These are phyloP conservation scores for Digitaria exilis DNA, from an alignment of 202 grass and related monocot genomes.

Conservation along the genomic window DNA sequence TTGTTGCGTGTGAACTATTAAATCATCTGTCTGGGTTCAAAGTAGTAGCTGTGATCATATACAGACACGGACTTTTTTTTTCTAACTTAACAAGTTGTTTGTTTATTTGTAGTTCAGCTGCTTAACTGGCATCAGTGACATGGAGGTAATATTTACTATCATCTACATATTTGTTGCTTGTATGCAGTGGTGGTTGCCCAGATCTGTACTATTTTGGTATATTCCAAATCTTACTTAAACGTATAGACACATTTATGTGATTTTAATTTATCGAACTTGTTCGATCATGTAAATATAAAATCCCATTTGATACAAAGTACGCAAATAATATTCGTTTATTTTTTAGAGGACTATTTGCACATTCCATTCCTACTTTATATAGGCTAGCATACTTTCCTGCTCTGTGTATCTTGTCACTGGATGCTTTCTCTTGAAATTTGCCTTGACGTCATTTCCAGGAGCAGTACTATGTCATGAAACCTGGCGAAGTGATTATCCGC, in stretches of 20 bases:
- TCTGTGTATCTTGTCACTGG: conserved; percentile 12
- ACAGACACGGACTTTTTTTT: not conserved
- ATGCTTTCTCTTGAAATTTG: conserved; percentile 3
- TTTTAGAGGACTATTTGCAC: not conserved
- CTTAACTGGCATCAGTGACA: conserved; percentile 56
- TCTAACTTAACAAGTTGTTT: conserved; percentile 26
- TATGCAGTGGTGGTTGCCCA: no score
- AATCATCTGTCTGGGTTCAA: not conserved
- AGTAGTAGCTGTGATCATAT: not conserved
- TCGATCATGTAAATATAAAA: not conserved
- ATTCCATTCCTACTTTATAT: not conserved
- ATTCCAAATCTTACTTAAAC: no score
- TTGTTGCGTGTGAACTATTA: not conserved
- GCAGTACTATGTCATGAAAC: conserved; percentile 69
- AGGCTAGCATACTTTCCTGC: not conserved
- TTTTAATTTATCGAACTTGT: not conserved
- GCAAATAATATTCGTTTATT: not conserved
- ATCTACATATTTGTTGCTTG: not conserved
- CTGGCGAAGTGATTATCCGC: conserved; percentile 39
- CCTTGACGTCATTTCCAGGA: conserved; percentile 48
- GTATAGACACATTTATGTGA: not conserved
- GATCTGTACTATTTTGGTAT: no score
- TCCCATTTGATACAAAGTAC: not conserved
- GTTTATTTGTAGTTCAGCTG: conserved; percentile 80
- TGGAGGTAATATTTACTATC: conserved; percentile 66